A percentile compares a stretch with the other conserved stretches of the same genome.
Evolutionary conservation across 225 moss, liverwort and hornwort species (phyloP).

Genomic region (Sphagnum tenellum): DNA sequence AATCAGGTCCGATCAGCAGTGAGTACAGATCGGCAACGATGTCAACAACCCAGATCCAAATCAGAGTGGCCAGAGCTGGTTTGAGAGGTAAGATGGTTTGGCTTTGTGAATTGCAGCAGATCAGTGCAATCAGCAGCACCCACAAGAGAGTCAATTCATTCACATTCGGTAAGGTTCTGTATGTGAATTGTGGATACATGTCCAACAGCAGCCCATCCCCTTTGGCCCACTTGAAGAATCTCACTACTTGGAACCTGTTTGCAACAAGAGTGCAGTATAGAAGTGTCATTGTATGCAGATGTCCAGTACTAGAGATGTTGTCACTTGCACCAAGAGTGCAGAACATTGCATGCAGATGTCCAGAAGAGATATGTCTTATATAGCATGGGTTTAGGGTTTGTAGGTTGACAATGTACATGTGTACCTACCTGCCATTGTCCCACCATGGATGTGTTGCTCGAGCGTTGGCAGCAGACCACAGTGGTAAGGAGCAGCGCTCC

Average conservation of each 20-base stretch:
- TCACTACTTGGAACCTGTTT: slow-evolving; percentile 1
- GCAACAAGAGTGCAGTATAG: no score
- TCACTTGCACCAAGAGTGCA: no score
- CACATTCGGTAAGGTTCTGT: slow-evolving; percentile 6
- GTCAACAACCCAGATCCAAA: neutral
- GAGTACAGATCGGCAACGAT: neutral
- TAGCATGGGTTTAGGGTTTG: no score
- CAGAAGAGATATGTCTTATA: no score
- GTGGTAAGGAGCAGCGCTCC: slow-evolving; percentile 9
- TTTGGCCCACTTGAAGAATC: slow-evolving; percentile 21
- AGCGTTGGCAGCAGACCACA: slow-evolving; percentile 7
- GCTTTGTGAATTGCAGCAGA: neutral
- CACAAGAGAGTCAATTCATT: slow-evolving; percentile 14
- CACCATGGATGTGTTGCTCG: slow-evolving; percentile 28
- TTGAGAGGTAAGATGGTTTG: neutral
- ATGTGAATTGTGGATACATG: slow-evolving; percentile 16
- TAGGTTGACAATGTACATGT: no score
- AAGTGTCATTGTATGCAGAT: no score
- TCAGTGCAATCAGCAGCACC: neutral
- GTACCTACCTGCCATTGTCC: slow-evolving; percentile 9
- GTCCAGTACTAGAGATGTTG: no score
- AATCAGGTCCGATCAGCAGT: neutral
- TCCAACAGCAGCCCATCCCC: slow-evolving; percentile 20
- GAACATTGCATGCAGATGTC: no score
- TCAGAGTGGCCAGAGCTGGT: neutral